phyloP scores from a whole-genome alignment of 345 rosid species.

The Eucalyptus virginea region DNA sequence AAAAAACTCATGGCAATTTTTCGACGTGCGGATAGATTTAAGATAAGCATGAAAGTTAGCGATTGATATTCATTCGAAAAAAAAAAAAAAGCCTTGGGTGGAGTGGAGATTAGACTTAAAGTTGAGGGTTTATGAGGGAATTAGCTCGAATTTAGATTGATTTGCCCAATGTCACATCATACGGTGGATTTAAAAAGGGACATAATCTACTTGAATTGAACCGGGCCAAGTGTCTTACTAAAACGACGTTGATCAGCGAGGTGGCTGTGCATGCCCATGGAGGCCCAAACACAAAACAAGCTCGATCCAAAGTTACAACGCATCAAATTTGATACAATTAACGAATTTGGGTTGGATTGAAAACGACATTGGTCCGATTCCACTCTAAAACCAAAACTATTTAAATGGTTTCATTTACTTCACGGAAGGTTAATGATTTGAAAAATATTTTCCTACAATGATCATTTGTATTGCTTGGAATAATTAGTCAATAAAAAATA shows the following conservation, averaged over 20 bases:
- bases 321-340: neutral
- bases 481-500: neutral
- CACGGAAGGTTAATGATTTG: rapidly evolving
- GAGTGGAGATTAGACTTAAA: neutral
- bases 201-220: neutral
- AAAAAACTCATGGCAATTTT: neutral
- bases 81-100: no score
- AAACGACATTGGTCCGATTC: neutral
- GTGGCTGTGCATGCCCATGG: neutral
- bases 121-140: neutral
- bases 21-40: rapidly evolving
- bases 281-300: neutral
- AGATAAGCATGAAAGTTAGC: neutral
- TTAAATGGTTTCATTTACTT: neutral
- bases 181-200: neutral
- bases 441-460: neutral
- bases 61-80: no score
- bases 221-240: neutral
- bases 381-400: neutral
- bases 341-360: neutral
- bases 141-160: neutral
- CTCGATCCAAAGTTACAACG: neutral
- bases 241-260: neutral
- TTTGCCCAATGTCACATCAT: neutral
- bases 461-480: rapidly evolving